Evolutionary conservation across 257 asterid genomes (phyloP).

Genomic region (Forsythia viridissima): DNA sequence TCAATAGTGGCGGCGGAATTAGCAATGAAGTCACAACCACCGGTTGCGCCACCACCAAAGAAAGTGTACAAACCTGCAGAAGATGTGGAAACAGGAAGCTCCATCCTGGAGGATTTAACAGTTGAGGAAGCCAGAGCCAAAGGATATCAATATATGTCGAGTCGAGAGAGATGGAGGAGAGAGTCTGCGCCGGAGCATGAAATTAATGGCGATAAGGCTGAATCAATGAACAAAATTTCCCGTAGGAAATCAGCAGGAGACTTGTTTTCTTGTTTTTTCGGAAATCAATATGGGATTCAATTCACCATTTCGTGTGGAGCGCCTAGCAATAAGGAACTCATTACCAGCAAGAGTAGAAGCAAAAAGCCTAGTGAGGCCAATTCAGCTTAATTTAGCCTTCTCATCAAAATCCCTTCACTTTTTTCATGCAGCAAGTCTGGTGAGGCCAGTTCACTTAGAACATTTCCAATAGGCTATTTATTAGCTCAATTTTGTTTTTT

Average conservation of each 20-base stretch:
- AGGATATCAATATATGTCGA: slow-evolving; percentile 23
- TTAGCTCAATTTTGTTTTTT: no score
- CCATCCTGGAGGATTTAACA: slow-evolving; percentile 48
- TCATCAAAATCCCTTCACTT: no score
- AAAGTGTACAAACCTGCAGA: background rate
- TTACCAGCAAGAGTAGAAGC: background rate
- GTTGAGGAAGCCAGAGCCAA: slow-evolving; percentile 35
- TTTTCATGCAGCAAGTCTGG: no score
- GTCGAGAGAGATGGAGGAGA: slow-evolving; percentile 41
- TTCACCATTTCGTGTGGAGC: background rate
- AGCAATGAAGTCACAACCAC: slow-evolving; percentile 47
- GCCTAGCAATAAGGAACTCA: background rate
- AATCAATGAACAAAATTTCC: background rate
- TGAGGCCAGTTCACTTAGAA: no score
- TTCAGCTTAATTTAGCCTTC: background rate
- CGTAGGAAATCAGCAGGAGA: background rate
- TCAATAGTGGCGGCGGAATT: slow-evolving; percentile 51
- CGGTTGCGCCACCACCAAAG: slow-evolving; percentile 32
- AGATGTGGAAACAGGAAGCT: slow-evolving; percentile 27
- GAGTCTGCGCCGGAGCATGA: slow-evolving; percentile 17
- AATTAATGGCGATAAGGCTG: background rate
- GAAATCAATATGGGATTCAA: background rate
- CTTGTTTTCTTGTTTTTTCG: background rate
- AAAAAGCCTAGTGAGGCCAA: background rate
- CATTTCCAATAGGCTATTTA: no score